Base-by-base conservation (phyloP, 805 yeast genomes). In the Sporopachydermia quercuum region DNA sequence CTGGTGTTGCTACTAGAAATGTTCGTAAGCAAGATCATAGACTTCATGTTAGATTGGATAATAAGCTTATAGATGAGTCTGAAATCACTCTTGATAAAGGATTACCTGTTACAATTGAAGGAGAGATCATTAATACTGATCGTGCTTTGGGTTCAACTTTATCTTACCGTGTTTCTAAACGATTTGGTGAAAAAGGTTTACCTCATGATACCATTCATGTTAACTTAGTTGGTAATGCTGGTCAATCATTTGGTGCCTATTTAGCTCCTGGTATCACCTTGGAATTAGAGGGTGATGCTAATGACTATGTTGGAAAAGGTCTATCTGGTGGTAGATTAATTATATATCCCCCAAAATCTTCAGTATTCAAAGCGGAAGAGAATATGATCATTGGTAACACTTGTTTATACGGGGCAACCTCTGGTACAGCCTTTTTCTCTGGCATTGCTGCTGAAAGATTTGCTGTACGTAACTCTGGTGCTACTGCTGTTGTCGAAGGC, bases 401-500 rank as follows among this genome's bases (percentile, higher is more conserved):
- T 35, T 91, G 96, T 61, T 75, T 89, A 65, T 89, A 89, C 56
- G 98, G 98, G 62, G 97, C 98, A 18, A 91, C 97, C 13, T 75
- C 91, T 18, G 98, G 98, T 59, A 63, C 80, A 45, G 94, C 95
- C 5, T 89, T 83, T 62, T 78, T 89, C 61, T 72, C 95, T 49
- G 98, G 98, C 71, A 76, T 87, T 60, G 97, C 96, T 34, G 97
- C 98, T 47, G 98, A 89, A 68, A 78, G 98, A 62, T 89, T 89
- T 60, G 95, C 94, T 15, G 98, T 89, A 43, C 82, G 98, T 68
- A 89, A 89, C 72, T 91, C 97, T 19, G 98, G 98, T 61, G 97
- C 97, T 35, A 80, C 80, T 41, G 91, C 94, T 47, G 96, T 91
- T 45, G 86, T 85, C 48, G 98, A 89, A 63, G 96, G 95, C 55